These are phyloP conservation scores for Nemophila menziesii DNA, from an alignment of 257 asterid genomes.

Conservation along the genomic window DNA sequence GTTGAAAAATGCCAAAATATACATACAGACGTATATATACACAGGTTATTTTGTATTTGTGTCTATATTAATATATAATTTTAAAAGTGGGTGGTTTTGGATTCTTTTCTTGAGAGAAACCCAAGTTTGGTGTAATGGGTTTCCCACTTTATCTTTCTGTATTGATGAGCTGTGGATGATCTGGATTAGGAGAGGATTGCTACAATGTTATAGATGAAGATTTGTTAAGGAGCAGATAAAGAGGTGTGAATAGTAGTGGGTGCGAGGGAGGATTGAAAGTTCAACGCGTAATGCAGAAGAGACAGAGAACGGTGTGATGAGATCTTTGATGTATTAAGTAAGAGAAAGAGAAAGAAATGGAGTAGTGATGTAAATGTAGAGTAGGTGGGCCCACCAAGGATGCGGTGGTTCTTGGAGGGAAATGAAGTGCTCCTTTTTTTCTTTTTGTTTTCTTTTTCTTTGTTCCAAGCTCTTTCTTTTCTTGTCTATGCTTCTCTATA, in stretches of 20 bases:
- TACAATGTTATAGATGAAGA: constrained; percentile 28
- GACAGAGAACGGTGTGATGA: constrained; percentile 22
- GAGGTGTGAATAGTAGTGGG: background rate
- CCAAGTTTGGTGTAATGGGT: constrained; percentile 25
- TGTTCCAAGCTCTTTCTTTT: too few species aligned
- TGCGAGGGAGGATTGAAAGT: constrained; percentile 18
- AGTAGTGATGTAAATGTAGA: background rate
- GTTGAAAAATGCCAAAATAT: background rate
- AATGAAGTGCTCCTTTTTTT: background rate
- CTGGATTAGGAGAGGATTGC: constrained; percentile 20
- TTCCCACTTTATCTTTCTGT: constrained; percentile 17
- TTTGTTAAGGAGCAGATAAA: constrained; percentile 18
- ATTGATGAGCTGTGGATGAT: constrained; percentile 18
- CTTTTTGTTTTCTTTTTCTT: background rate
- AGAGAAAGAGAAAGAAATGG: background rate
- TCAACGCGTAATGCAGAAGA: constrained; percentile 40
- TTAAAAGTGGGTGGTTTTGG: constrained; percentile 10
- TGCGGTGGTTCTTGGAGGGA: background rate
- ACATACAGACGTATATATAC: constrained; percentile 22
- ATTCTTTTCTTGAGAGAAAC: constrained; percentile 56
- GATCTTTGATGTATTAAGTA: background rate
- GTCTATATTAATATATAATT: constrained; percentile 17
- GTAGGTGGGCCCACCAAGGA: background rate
- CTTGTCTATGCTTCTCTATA: too few species aligned
- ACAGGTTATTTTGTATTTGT: background rate